Base-by-base conservation (phyloP, 805 yeast genomes). In the Ogataea nitratoaversa region DNA sequence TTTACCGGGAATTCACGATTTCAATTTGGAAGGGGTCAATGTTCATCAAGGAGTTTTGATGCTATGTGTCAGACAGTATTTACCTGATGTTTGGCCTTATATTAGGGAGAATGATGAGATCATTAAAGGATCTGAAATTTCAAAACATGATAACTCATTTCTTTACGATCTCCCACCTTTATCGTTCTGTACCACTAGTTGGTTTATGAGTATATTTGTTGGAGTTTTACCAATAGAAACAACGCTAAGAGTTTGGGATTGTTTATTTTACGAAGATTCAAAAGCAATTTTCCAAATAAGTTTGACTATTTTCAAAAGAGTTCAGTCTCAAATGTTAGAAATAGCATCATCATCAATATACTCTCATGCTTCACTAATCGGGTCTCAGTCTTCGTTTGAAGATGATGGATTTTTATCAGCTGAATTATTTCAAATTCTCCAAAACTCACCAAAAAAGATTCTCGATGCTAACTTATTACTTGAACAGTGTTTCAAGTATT, bases 201-300 rank as follows among this genome's bases (percentile, higher is more conserved):
- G 99, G 99, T 93, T 93, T 57, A 91, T 93, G 98, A 85, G 96
- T 53, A 76, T 87, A n/a, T 93, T 85, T 63, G 88, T 93, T 27
- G 96, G 95, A 0, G 79, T 83, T 1, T 63, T 93, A 19, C 99
- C 99, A 0, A 78, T 88, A 18, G 98, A 93, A 56, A 77, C 95
- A 0, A 83, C 88, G 8, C 66, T 93, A 32, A 67, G 98, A 41
- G 82, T 93, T 0, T 91, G 99, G 98, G 99, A 93, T 62, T 86
- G 95, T 46, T 65, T 91, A 36, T 90, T 95, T 70, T 88, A 84
- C 56, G 98, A 91, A 59, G 96, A 88, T 22, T 82, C 95, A 2
- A 86, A 86, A 54, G 77, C 93, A 9, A 68, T 93, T 14, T 93
- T 89, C 66, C 78, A 95, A 42, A 74, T 86, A 3, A 82, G 95